Evolutionary conservation across 148 eudicot genomes (phyloP).

Genomic region (Dianthus caryophyllus): DNA sequence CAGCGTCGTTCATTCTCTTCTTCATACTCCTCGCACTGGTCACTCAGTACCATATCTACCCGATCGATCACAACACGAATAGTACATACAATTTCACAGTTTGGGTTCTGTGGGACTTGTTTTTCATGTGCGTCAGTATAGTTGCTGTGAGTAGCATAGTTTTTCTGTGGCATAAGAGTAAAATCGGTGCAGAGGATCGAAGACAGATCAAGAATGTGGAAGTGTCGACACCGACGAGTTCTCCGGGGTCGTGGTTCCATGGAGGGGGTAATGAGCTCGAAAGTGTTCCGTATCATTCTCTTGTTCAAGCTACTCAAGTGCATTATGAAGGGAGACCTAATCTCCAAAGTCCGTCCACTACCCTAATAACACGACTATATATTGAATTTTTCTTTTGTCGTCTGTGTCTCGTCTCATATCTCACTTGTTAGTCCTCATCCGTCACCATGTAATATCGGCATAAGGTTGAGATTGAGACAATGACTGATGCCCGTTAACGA

Average conservation of each 20-base stretch:
- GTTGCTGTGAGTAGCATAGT: constrained; percentile 22
- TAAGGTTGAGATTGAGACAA: no score
- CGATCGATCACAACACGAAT: constrained; percentile 35
- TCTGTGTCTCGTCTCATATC: neutral
- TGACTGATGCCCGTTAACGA: no score
- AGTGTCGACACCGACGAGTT: constrained; percentile 24
- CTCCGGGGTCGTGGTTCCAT: constrained; percentile 35
- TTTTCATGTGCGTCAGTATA: constrained; percentile 32
- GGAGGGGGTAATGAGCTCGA: constrained; percentile 34
- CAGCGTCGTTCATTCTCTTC: constrained; percentile 35
- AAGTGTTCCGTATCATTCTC: constrained; percentile 37
- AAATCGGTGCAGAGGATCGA: neutral
- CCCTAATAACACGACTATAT: neutral
- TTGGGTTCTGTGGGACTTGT: constrained; percentile 36
- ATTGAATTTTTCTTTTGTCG: neutral
- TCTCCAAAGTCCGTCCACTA: constrained; percentile 32
- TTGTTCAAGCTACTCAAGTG: constrained; percentile 38
- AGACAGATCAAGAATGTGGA: constrained; percentile 31
- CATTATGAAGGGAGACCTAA: constrained; percentile 40
- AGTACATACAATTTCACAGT: constrained; percentile 27
- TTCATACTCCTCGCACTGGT: constrained; percentile 33
- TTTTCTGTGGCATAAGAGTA: constrained; percentile 36
- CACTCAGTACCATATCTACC: constrained; percentile 41
- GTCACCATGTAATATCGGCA: no score
- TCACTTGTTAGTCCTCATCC: neutral